Evolutionary conservation across 495 filamentous ascomycete genomes (phyloP), one percentile per base, ranked within the genome.

Genomic region (Lepraria neglecta): DNA sequence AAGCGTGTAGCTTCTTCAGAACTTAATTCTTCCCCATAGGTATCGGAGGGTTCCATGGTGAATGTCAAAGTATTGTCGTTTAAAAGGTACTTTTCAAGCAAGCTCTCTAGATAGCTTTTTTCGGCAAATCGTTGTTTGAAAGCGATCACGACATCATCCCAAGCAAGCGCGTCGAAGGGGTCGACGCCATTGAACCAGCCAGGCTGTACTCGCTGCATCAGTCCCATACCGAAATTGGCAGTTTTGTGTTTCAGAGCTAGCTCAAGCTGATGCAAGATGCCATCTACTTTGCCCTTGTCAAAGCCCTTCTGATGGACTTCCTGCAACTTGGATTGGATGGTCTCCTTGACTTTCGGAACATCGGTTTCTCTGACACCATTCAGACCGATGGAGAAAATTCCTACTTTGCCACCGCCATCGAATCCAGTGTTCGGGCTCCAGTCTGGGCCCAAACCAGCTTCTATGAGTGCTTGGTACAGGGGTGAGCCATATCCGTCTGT

Each of bases 401-500:
- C 88, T 7, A 77, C 80, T 65, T 82, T 88, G 19, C 84, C 85
- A 3, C 88, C 88, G 24, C 80, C 78, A 68, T 97, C 91, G 62
- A 89, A 92, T 5, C 94, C 95, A 3, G 91, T 90, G 68, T 98
- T 98, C 7, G 95, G 89, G 38, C 87, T 94, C 75, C 90, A 98
- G 59, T 96, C 91, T 6, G 89, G 88, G 56, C 94, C 94, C 17
- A 97, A 77, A 21, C 92, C 92, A 63, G 87, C 84, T 68, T 97
- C 94, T 62, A 98, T 89, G 45, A 97, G 76, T n/a, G 85, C 87
- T 56, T 84, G 85, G 70, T 97, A 97, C 65, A 98, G 76, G 3
- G 94, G 95, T 27, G 94, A 96, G 27, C 94, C 91, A 71, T 97
- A 98, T 17, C 95, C 94, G 70, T 96, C 90, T 64, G 94, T 80